Evolutionary conservation across 495 filamentous ascomycete species (phyloP).

Genomic region (Aspergillus saccharolyticus): DNA sequence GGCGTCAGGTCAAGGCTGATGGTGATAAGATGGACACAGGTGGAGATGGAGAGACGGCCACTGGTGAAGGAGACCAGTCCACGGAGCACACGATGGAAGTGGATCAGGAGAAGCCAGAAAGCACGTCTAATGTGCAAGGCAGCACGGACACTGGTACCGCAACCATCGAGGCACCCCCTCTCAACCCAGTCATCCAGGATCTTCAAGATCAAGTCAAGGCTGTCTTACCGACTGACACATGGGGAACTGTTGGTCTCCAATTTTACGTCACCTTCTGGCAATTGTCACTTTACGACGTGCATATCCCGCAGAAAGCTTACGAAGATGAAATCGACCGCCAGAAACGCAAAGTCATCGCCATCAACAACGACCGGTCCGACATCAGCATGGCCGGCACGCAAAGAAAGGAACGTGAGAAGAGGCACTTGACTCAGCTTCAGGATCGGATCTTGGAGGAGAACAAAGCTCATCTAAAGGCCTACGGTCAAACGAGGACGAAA

Average conservation of each 20-base stretch:
- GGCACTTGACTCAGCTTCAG: conserved; percentile 52
- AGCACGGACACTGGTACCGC: conserved; percentile 10
- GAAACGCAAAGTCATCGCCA: conserved; percentile 52
- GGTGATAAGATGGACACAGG: conserved; percentile 33
- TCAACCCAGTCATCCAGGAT: conserved; percentile 70
- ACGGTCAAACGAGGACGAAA: conserved; percentile 56
- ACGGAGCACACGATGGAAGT: conserved; percentile 33
- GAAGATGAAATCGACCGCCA: conserved; percentile 61
- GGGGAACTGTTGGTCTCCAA: conserved; percentile 61
- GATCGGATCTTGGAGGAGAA: conserved; percentile 65
- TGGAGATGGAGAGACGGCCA: conserved; percentile 22
- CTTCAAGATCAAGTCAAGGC: conserved; percentile 64
- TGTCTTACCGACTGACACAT: conserved; percentile 56
- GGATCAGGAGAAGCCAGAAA: conserved; percentile 28
- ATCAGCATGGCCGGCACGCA: conserved; percentile 56
- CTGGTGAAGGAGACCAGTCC: conserved; percentile 12
- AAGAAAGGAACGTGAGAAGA: conserved; percentile 60
- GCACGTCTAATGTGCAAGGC: conserved; percentile 5
- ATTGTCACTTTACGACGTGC: conserved; percentile 73
- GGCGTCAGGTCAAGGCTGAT: conserved; percentile 18
- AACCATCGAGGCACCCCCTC: conserved; percentile 35
- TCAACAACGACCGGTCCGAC: conserved; percentile 68
- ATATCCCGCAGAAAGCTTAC: conserved; percentile 68
- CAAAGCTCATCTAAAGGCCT: conserved; percentile 58
- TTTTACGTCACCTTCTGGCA: conserved; percentile 96